Base-by-base conservation (phyloP, 1,139 yeast species). In the Schwanniomyces etchellsii region DNA sequence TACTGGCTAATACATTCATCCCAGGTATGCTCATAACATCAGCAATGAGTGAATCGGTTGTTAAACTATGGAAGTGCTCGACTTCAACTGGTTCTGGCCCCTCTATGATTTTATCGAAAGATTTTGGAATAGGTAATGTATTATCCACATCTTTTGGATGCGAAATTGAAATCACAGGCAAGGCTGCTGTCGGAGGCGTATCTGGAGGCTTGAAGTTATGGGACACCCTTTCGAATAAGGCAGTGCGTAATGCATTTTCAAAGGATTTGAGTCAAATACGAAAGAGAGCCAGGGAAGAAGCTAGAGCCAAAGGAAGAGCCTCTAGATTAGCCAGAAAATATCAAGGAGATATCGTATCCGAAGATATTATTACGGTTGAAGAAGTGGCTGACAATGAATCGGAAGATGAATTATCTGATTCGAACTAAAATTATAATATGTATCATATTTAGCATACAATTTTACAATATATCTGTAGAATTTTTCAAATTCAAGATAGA, bases 121-220 rank as follows among this genome's bases (percentile, higher is more conserved):
- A 91, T 56, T 81, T 93, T 45, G 97, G 91, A 43, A 85, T 89
- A 31, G 99, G 98, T 39, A 88, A 88, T 51, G 96, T 91, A 12
- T 75, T 93, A 47, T 71, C 89, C 9, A 68, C 85, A 14, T 64
- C 82, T 6, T 93, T 88, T 63, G 93, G 95, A 7, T 82, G 89
- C 29, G 98, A 91, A 55, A 62, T 74, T 33, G 96, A 85, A 55
- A 82, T 85, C 28, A 81, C 89, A 4, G 96, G 96, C 42, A 77
- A 81, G 47, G 56, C 91, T 39, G 81, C 80, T 16, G 74, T 86
- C 39, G 98, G 96, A 44, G 99, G 99, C 50, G 86, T 84, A 28
- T 72, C 73, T 34, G 88, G 88, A 20, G 77, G 81, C 10, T 69
- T 91, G 54, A 89, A 88, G 58, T 74, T 91, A 61, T 93, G 97